Base-by-base conservation (phyloP, 108 stramenopile genomes). In the Discostella stelligeroides region DNA sequence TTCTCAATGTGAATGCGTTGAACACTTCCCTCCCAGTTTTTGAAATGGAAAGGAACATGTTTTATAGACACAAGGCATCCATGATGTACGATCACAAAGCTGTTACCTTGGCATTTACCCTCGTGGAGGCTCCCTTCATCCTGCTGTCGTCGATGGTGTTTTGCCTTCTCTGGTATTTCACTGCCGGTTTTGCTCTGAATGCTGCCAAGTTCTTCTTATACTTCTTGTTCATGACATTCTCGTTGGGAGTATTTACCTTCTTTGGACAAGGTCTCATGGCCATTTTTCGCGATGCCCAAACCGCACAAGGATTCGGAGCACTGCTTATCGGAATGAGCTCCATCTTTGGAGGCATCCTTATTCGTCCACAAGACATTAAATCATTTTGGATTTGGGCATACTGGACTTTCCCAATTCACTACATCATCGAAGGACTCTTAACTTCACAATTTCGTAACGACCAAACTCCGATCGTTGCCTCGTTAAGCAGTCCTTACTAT, bases 31-130 rank as follows among this genome's bases (percentile, higher is more conserved):
- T 89, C 20, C 61, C 80, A 15, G 75, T 89, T 20, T 89, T 85
- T 60, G 88, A 89, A 73, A 71, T 79, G 57, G 88, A 89, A 66
- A 61, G 88, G 25, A 89, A 89, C 74, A 89, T 89, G 88, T 89
- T 79, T 55, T 89, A 89, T 58, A 66, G 86, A 10, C 88, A 89
- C 78, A 87, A 89, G 63, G 83, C 83, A 40, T 82, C 88, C 7
- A 37, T 80, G 55, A 89, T 87, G 88, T 89, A 89, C 64, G 70
- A 82, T 56, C 42, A 72, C 27, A 48, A 34, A 15, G 71, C 86
- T 5, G 48, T 89, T 45, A 51, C 55, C 11, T 20, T 68, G 12
- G 82, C 86, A 10, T 87, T 75, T 65, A 84, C 85, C 11, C 59
- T 89, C 38, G 75, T 80, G 43, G 88, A 89, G 56, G 54, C 82